phyloP scores from a whole-genome alignment of 108 stramenopile genomes.

The Ochromonas danica region DNA sequence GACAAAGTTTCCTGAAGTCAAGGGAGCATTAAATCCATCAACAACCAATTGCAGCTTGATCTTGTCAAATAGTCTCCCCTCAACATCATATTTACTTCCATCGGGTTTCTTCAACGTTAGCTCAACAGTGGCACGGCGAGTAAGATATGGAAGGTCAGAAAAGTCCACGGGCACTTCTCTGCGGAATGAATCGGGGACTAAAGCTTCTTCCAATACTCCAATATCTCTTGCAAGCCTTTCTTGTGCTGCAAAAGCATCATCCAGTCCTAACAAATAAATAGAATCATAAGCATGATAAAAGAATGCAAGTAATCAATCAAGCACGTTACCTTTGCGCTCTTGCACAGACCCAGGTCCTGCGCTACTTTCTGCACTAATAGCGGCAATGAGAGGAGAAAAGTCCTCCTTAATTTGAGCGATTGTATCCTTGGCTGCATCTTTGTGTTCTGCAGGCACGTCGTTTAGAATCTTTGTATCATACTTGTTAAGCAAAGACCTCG shows the following conservation, averaged over 20 bases:
- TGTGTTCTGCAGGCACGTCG: background rate
- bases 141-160: slow-evolving; percentile 75
- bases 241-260: background rate
- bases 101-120: slow-evolving; percentile 75
- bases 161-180: slow-evolving; percentile 73
- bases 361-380: background rate
- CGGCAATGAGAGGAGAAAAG: background rate
- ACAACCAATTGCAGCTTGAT: slow-evolving; percentile 85
- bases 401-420: background rate
- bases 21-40: slow-evolving; percentile 87
- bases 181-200: background rate
- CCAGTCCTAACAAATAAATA: background rate
- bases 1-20: slow-evolving; percentile 87
- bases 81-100: slow-evolving; percentile 72
- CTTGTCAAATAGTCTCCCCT: slow-evolving; percentile 70
- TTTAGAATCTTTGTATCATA: background rate
- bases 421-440: background rate
- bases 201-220: background rate
- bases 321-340: background rate
- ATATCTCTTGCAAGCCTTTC: background rate
- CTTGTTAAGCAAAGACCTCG: background rate
- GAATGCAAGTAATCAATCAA: background rate
- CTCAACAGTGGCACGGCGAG: slow-evolving; percentile 80
- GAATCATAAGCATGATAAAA: background rate
- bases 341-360: background rate